These are phyloP conservation scores for Hypoxylon lienhwacheense DNA, from an alignment of 495 filamentous ascomycete genomes.

Conservation along the genomic window DNA sequence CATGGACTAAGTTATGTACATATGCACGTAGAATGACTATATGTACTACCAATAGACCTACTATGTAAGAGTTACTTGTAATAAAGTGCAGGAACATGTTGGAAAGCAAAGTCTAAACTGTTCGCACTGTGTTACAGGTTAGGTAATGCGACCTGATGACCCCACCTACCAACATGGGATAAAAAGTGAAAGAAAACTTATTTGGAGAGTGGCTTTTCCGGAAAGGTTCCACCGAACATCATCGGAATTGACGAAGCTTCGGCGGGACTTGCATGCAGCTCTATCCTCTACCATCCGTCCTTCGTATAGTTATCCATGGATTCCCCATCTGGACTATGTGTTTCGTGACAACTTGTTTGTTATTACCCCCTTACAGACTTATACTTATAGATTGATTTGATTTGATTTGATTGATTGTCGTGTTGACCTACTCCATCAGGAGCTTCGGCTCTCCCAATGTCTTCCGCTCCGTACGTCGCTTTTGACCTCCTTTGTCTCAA, in stretches of 20 bases:
- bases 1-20: neutral
- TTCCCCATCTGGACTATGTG: conserved; percentile 18
- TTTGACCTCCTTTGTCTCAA: neutral
- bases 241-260: conserved; percentile 13
- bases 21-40: neutral
- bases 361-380: conserved; percentile 9
- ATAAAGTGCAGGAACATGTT: neutral
- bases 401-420: conserved; percentile 2
- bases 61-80: neutral
- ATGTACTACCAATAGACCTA: neutral
- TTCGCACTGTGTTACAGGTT: conserved; percentile 19
- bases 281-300: too few relatives aligned
- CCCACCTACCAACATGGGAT: conserved; percentile 13
- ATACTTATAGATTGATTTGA: too few relatives aligned
- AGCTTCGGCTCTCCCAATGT: conserved; percentile 29
- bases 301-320: too few relatives aligned
- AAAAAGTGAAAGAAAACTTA: conserved; percentile 13
- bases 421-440: conserved; percentile 26
- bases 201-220: neutral
- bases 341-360: conserved; percentile 16
- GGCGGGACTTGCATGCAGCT: conserved; percentile 29
- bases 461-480: conserved; percentile 38
- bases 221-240: neutral
- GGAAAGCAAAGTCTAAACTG: too few relatives aligned
- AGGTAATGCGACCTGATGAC: conserved; percentile 21